These are phyloP conservation scores for Megacollybia marginata DNA, from an alignment of 768 basidiomycete genomes.

Conservation along the genomic window DNA sequence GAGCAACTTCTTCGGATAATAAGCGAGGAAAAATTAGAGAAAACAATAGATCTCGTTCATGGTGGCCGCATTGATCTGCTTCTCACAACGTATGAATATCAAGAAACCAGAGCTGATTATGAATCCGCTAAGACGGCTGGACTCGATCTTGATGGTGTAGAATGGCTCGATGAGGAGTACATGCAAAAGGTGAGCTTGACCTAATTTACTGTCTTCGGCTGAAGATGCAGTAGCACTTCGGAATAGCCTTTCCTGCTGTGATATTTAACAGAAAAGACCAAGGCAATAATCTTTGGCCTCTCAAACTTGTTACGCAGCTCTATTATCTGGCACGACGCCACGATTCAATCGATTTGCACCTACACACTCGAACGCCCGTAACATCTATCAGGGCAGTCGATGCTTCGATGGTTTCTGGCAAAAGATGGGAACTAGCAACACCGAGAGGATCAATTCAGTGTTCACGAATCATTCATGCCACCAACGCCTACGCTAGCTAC, in stretches of 20 bases:
- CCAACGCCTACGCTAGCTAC: conserved; percentile 55
- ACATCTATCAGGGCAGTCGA: conserved; percentile 25
- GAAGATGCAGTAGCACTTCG: conserved; percentile 6
- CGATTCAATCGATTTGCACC: neutral
- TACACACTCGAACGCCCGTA: conserved; percentile 75
- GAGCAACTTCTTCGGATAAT: conserved; percentile 43
- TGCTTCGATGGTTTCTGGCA: conserved; percentile 9
- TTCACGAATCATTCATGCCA: conserved; percentile 51
- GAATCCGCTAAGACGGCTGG: conserved; percentile 49
- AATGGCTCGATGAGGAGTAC: conserved; percentile 40
- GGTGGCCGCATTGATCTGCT: conserved; percentile 48
- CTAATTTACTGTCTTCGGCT: neutral
- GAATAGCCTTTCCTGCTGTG: conserved; percentile 44
- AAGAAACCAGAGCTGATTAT: conserved; percentile 33
- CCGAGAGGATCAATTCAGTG: conserved; percentile 40
- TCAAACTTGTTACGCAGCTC: conserved; percentile 70
- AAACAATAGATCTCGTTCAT: conserved; percentile 53
- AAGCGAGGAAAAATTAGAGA: conserved; percentile 27
- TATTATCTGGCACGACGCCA: conserved; percentile 27
- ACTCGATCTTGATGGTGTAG: conserved; percentile 32
- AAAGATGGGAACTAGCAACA: conserved; percentile 34
- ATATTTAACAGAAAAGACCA: conserved; percentile 42
- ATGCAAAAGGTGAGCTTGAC: conserved; percentile 36
- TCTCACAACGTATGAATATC: conserved; percentile 37
- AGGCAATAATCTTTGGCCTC: conserved; percentile 74